Evolutionary conservation across 345 rosid genomes (phyloP).

Genomic region (Raphanus sativus): DNA sequence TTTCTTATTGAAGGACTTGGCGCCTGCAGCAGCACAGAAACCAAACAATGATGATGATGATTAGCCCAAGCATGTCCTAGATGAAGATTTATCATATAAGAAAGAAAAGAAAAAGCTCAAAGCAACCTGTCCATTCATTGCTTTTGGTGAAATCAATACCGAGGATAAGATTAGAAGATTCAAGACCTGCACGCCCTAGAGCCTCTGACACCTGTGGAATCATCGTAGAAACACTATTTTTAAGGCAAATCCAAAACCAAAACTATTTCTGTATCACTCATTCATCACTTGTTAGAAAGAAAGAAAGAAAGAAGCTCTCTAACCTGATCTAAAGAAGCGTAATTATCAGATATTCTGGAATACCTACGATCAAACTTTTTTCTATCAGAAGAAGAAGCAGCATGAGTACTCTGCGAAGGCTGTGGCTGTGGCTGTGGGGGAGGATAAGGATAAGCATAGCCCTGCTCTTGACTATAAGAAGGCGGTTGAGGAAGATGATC

Average conservation of each 20-base stretch:
- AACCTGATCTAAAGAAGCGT: constrained; percentile 79
- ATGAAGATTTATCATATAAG: neutral
- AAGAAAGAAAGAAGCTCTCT: neutral
- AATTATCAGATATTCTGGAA: constrained; percentile 79
- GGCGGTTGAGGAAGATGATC: constrained; percentile 17
- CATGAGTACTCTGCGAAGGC: constrained; percentile 21
- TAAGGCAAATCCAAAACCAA: constrained; percentile 14
- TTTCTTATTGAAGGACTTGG: constrained; percentile 60
- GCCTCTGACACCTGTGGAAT: constrained; percentile 66
- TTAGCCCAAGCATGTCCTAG: no score
- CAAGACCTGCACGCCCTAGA: constrained; percentile 82
- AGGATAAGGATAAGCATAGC: constrained; percentile 33
- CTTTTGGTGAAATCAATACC: constrained; percentile 98
- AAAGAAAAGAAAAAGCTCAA: neutral
- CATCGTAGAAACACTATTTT: no score
- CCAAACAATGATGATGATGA: neutral
- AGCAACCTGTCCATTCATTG: constrained; percentile 95
- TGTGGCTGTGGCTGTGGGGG: constrained; percentile 28
- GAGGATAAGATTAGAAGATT: constrained; percentile 95
- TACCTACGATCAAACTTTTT: constrained; percentile 71
- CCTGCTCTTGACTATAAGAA: constrained; percentile 20
- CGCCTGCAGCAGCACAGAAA: constrained; percentile 43
- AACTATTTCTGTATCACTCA: neutral
- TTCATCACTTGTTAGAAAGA: neutral
- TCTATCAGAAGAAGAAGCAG: constrained; percentile 18